phyloP scores from a whole-genome alignment of 805 yeast species.

The Metschnikowia similis region DNA sequence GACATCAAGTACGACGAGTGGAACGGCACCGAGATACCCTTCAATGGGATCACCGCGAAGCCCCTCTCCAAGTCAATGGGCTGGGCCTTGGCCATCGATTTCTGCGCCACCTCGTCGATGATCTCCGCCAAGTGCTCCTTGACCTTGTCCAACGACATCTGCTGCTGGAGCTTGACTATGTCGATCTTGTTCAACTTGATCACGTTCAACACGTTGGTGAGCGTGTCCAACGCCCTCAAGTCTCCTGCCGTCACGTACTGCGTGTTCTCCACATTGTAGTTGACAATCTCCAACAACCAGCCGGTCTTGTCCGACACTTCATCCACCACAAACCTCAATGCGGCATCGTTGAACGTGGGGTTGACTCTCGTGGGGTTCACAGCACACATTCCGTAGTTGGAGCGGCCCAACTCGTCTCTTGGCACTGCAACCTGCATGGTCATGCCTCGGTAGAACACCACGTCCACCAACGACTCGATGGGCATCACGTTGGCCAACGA shows the following conservation, averaged over 20 bases:
- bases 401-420: constrained; percentile 90
- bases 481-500: constrained; percentile 99
- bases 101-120: constrained; percentile 77
- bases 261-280: constrained; percentile 96
- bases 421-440: constrained; percentile 99
- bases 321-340: constrained; percentile 89
- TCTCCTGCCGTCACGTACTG: constrained; percentile 99
- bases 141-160: constrained; percentile 82
- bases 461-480: constrained; percentile 92
- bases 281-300: constrained; percentile 97
- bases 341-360: constrained; percentile 85
- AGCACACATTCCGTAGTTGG: constrained; percentile 99
- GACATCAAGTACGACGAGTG: constrained; percentile 97
- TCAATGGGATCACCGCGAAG: constrained; percentile 95
- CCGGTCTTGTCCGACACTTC: constrained; percentile 78
- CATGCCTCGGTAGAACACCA: constrained; percentile 99
- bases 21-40: constrained; percentile 99
- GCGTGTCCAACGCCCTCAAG: constrained; percentile 87
- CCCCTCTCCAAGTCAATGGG: constrained; percentile 98
- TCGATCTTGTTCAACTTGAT: constrained; percentile 93
- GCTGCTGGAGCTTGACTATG: constrained; percentile 78
- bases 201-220: constrained; percentile 89
- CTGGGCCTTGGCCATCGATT: constrained; percentile 84
- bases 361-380: constrained; percentile 94
- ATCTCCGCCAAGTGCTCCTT: constrained; percentile 85